Conservation (phyloP, 2,329 filamentous ascomycete species). For the Penicillium sp. region DNA sequence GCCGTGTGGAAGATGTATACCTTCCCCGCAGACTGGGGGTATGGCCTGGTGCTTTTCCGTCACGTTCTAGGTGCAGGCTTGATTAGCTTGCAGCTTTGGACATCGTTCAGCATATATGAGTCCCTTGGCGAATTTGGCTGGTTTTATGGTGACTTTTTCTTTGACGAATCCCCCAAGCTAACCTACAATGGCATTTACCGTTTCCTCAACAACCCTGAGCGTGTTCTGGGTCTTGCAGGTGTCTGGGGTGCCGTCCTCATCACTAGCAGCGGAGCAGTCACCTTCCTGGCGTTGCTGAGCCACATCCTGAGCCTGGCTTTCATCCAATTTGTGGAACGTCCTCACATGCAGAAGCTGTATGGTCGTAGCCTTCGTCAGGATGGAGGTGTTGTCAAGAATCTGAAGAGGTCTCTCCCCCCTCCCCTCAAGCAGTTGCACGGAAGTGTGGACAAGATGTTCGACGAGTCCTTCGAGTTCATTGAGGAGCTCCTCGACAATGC, state of each 20-base stretch:
- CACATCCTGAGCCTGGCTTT: slow-evolving; percentile 85
- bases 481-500: slow-evolving; percentile 88
- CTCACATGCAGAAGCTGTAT: slow-evolving; percentile 98
- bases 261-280: slow-evolving; percentile 84
- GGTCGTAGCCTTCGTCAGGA: slow-evolving; percentile 80
- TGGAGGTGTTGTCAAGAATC: slow-evolving; percentile 88
- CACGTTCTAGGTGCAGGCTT: slow-evolving; percentile 83
- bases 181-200: slow-evolving; percentile 98
- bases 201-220: slow-evolving; percentile 96
- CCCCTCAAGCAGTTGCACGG: slow-evolving; percentile 83
- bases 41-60: slow-evolving; percentile 81
- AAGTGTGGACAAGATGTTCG: slow-evolving; percentile 82
- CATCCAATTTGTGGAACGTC: slow-evolving; percentile 90
- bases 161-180: slow-evolving; percentile 82
- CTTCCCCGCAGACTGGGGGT: slow-evolving; percentile 82
- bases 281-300: slow-evolving; percentile 81
- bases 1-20: slow-evolving; percentile 97
- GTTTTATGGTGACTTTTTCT: slow-evolving; percentile 99
- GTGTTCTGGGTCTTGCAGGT: slow-evolving; percentile 90
- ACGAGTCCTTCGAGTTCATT: slow-evolving; percentile 84
- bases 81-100: slow-evolving; percentile 89
- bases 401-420: slow-evolving; percentile 82
- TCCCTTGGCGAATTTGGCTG: slow-evolving; percentile 96
- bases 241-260: slow-evolving; percentile 94
- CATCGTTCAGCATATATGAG: slow-evolving; percentile 88